Base-by-base conservation (phyloP, 164 flowering plant species). In the Magnolia changhungtana region DNA sequence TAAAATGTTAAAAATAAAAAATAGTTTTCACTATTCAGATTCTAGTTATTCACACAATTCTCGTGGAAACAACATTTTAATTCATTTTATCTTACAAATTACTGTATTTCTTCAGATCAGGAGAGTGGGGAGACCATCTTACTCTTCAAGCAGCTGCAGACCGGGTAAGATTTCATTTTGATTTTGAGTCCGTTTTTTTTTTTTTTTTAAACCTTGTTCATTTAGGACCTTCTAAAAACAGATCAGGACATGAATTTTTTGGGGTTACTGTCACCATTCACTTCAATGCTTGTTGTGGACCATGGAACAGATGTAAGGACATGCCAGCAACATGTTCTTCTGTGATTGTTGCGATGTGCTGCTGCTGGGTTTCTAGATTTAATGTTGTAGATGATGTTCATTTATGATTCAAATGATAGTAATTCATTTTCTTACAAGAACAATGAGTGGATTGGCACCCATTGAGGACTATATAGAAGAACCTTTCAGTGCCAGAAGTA, bases 111-210 rank as follows among this genome's bases (percentile, higher is more conserved):
- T 76, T 59, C 74, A 95, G 98, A 86, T 82, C 88, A 72, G 98
- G 98, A 18, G 98, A 92, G 77, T 94, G 98, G 98, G 98, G 98
- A 83, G 98, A 94, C 84, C 98, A 94, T 84, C 83, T 95, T 66
- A 95, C 97, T 73, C 86, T 95, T 59, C 98, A 95, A 83, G 98
- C 97, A 75, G 98, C 98, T 82, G 98, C 98, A 24, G 98, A 95
- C 73, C 81, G 85, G 80, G 98, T 95, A 83, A 84, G 93, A 75
- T 51, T 37, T 7, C 45, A 69, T 64, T 31, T 64, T 14, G 18
- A n/a, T 50, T 64, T 23, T 4, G 7, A 14, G 9, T 76, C 20
- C 5, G 5, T 69, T 75, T 70, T 24, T 68, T 77, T 23, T 63
- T 13, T 31, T 27, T 63, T 3, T 52, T 52, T 55, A 4, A 4